Evolutionary conservation across 768 basidiomycete genomes (phyloP).

Genomic region (Leccinellum rugosiceps): DNA sequence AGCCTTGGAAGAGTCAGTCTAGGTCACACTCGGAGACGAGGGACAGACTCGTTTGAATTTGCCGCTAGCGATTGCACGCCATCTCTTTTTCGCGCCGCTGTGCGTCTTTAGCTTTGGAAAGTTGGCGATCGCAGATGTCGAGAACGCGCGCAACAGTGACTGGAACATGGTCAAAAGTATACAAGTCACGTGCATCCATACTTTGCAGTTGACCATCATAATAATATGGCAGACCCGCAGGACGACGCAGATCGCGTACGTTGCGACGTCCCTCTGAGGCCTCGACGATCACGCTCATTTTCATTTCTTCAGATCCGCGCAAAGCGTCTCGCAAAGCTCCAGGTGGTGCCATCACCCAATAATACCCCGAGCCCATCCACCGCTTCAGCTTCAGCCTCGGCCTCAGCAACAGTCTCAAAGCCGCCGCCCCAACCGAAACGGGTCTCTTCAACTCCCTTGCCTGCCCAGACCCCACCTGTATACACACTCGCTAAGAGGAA

Average conservation of each 20-base stretch:
- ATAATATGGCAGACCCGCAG: conserved; percentile 47
- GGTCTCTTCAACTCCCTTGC: conserved; percentile 18
- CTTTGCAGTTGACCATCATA: conserved; percentile 5
- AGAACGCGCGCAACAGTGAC: conserved; percentile 46
- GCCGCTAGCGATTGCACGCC: conserved; percentile 66
- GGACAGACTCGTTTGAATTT: conserved; percentile 70
- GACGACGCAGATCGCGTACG: conserved; percentile 81
- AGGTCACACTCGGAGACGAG: not conserved
- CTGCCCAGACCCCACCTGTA: conserved; percentile 32
- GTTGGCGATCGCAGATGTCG: conserved; percentile 50
- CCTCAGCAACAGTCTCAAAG: conserved; percentile 21
- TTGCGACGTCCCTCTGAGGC: fast-evolving
- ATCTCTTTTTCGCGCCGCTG: conserved; percentile 78
- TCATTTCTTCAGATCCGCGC: conserved; percentile 67
- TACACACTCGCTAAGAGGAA: conserved; percentile 49
- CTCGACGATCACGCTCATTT: not conserved
- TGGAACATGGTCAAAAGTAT: conserved; percentile 26
- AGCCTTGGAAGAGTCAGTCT: conserved; percentile 39
- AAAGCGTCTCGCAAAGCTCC: conserved; percentile 87
- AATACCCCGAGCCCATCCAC: conserved; percentile 8
- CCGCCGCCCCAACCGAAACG: conserved; percentile 36
- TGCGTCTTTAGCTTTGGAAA: conserved; percentile 82
- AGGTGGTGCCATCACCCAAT: conserved; percentile 39
- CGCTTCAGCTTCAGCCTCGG: conserved; percentile 21
- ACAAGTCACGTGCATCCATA: conserved; percentile 9